Evolutionary conservation across 495 filamentous ascomycete genomes (phyloP), one percentile per base, ranked within the genome.

Genomic region (Penicilliopsis zonata): DNA sequence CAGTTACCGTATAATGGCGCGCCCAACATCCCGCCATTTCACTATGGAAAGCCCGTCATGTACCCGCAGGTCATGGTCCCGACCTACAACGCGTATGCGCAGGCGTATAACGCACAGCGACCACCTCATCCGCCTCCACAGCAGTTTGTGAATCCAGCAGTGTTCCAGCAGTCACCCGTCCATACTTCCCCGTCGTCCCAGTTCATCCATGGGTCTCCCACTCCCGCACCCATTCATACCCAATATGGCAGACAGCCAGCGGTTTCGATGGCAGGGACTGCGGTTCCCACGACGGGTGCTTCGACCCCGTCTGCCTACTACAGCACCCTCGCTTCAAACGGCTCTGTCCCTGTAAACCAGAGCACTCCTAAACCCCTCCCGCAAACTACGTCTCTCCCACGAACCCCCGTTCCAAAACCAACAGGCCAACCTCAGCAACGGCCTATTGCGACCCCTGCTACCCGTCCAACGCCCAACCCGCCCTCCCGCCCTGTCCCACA

Each of bases 1-100:
- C 57, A 60, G 49, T 43, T 54, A 36, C 49, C 61, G 30, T 64
- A 61, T 44, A 59, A 59, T 55, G 52, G 46, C 34, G 44, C 36
- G 35, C 32, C 52, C 28, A 53, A 43, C 35, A 46, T 44, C 13
- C 39, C 53, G 35, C 46, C 54, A 31, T 55, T 58, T 31, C 46
- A 59, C 40, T 66, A 63, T 55, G 52, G 51, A 36, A 63, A 61
- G 36, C 50, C 54, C 12, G 35, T 38, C 13, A 37, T 43, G 14
- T 66, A 61, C 38, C 49, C 57, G 13, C 48, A 46, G 38, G 50
- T 53, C 13, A 55, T 62, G 53, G 52, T 59, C 32, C 53, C 51
- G 9, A 23, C 38, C 14, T 60, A 57, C 38, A 43, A 46, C 35
- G 26, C 34, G 5, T 63, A 59, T 40, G 41, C 43, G 8, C 54